Percentiles rank a stretch among this genome's conserved stretches.
phyloP scores from a whole-genome alignment of 192 early-diverging fungal species.

The Allomyces arbusculus region DNA sequence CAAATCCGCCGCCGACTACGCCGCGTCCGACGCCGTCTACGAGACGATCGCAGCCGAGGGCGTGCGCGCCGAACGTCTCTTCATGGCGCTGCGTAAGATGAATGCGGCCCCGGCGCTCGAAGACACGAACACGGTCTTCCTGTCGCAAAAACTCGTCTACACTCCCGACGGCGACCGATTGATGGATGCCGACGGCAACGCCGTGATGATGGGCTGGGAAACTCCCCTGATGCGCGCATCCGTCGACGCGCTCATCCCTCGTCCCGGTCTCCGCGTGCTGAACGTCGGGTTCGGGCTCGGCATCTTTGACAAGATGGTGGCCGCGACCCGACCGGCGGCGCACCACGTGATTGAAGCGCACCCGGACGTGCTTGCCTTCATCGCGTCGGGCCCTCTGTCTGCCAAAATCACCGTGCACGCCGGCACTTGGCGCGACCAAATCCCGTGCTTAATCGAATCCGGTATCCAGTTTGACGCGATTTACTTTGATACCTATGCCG shows the following conservation, averaged over 20 bases:
- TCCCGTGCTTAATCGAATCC: conserved; percentile 24
- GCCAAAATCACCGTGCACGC: conserved; percentile 80
- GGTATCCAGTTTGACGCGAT: conserved; percentile 67
- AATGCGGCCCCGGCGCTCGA: conserved; percentile 14
- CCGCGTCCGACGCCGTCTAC: conserved; percentile 50
- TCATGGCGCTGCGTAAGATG: conserved; percentile 28
- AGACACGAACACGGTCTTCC: conserved; percentile 55
- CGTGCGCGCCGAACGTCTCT: conserved; percentile 57
- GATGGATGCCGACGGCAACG: conserved; percentile 70
- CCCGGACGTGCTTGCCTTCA: conserved; percentile 80
- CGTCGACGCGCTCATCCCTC: neutral
- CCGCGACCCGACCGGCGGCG: conserved; percentile 38
- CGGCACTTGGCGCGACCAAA: conserved; percentile 43
- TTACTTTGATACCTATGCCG: conserved; percentile 64
- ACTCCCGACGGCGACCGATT: conserved; percentile 49
- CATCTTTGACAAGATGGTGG: conserved; percentile 65
- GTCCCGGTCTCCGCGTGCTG: conserved; percentile 27
- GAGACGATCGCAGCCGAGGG: conserved; percentile 65
- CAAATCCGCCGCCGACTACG: conserved; percentile 64
- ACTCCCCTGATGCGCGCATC: conserved; percentile 58
- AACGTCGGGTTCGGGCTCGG: conserved; percentile 84
- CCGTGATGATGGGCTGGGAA: conserved; percentile 99
- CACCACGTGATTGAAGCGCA: conserved; percentile 96
- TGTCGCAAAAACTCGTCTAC: conserved; percentile 57
- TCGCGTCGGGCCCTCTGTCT: conserved; percentile 53